phyloP scores from a whole-genome alignment of 768 basidiomycete species.

The Suillus sp. region DNA sequence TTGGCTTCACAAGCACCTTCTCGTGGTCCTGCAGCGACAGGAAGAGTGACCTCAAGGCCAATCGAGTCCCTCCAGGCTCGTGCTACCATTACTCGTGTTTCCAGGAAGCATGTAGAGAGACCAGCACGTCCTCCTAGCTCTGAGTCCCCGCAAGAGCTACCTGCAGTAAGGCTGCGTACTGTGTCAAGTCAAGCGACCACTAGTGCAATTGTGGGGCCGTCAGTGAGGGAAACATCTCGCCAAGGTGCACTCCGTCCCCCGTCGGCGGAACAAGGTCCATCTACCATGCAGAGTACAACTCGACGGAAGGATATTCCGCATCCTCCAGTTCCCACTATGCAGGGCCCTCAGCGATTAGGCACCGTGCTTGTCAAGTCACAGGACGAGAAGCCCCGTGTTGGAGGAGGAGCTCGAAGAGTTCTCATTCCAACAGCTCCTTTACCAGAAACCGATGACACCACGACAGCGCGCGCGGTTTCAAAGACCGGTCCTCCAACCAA shows the following conservation, averaged over 20 bases:
- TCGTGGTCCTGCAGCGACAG: not conserved
- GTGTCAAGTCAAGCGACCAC: constrained; percentile 1
- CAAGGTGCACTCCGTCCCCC: constrained; percentile 5
- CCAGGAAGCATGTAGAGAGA: not conserved
- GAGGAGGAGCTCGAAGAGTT: constrained; percentile 33
- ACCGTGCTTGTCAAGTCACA: constrained; percentile 2
- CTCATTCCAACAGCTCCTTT: constrained; percentile 26
- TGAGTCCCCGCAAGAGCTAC: not conserved
- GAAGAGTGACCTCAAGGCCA: not conserved
- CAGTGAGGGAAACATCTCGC: not conserved
- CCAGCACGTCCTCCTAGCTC: not conserved
- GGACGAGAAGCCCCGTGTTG: constrained; percentile 12
- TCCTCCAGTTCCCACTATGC: constrained; percentile 9
- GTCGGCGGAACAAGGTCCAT: not conserved
- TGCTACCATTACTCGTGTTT: not conserved
- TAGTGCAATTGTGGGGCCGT: not conserved
- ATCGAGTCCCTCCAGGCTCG: not conserved
- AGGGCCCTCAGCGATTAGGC: constrained; percentile 8
- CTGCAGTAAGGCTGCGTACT: not conserved
- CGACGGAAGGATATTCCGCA: not conserved
- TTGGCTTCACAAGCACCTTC: not conserved
- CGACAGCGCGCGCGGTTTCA: not conserved
- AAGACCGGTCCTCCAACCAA: not conserved
- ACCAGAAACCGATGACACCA: not conserved
- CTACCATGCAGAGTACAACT: constrained; percentile 1